Evolutionary conservation across 805 yeast genomes (phyloP).

Genomic region (Metschnikowia anglica): DNA sequence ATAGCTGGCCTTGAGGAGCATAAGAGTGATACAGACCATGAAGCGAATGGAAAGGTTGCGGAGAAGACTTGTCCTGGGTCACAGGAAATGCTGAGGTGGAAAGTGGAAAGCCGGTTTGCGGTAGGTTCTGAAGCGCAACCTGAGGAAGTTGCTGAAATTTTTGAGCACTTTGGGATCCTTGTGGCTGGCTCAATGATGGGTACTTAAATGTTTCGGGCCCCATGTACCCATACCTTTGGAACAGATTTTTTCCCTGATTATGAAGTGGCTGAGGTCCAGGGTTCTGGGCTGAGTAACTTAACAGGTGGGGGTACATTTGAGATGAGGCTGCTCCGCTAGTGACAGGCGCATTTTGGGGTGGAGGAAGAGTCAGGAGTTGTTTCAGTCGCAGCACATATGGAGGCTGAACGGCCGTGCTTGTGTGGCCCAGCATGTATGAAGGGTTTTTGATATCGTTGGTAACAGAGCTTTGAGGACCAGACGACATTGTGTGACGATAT

Average conservation of each 20-base stretch:
- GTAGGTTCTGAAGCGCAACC: conserved; percentile 6
- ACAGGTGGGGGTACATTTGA: conserved; percentile 3
- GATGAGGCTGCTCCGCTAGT: neutral
- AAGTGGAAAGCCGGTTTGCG: conserved; percentile 5
- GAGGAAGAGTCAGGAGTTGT: conserved; percentile 11
- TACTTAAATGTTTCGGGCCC: conserved; percentile 8
- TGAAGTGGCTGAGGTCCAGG: neutral
- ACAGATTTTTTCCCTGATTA: conserved; percentile 2
- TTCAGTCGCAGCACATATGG: conserved; percentile 11
- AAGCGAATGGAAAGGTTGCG: neutral
- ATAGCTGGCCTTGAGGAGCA: neutral
- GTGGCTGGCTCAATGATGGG: conserved; percentile 5
- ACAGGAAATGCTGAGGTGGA: conserved; percentile 2
- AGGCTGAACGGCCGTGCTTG: neutral
- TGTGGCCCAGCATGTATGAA: neutral
- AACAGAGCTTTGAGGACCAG: conserved; percentile 2
- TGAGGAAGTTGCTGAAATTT: conserved; percentile 7
- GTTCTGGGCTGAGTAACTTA: conserved; percentile 2
- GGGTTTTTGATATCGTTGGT: conserved; percentile 3
- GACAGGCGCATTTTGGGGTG: conserved; percentile 5
- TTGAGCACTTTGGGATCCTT: neutral
- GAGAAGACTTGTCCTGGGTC: conserved; percentile 1
- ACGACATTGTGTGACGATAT: conserved; percentile 6
- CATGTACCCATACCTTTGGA: neutral
- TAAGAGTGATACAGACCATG: conserved; percentile 2